A percentile compares a stretch with the other conserved stretches of the same genome.
phyloP scores from a whole-genome alignment of 2,329 filamentous ascomycete genomes.

The Onygena corvina region DNA sequence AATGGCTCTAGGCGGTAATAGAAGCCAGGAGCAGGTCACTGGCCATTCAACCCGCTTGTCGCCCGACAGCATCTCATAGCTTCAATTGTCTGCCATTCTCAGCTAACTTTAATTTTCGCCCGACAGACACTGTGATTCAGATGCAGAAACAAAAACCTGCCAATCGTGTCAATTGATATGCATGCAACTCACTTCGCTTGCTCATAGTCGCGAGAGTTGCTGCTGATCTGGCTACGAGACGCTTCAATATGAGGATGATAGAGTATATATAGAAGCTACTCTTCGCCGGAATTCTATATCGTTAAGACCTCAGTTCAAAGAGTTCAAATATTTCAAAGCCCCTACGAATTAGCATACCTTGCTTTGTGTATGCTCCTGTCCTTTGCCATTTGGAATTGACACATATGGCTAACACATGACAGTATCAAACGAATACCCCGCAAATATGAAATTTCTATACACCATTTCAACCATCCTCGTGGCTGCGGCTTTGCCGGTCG shows the following conservation, averaged over 20 bases:
- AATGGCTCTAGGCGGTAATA: background rate
- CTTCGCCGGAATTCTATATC: background rate
- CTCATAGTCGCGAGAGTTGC: background rate
- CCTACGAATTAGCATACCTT: background rate
- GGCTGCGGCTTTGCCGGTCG: background rate
- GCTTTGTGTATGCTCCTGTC: background rate
- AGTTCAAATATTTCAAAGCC: background rate
- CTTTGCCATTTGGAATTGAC: background rate
- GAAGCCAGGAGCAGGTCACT: background rate
- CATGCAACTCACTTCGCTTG: background rate
- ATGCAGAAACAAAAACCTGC: background rate
- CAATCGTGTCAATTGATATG: background rate
- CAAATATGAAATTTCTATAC: background rate
- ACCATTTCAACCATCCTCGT: background rate
- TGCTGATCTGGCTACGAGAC: background rate
- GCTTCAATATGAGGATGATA: background rate
- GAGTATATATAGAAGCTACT: background rate
- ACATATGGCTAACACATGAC: background rate
- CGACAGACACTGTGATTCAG: background rate
- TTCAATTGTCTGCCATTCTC: background rate
- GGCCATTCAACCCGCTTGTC: background rate
- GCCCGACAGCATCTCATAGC: background rate
- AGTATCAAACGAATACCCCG: background rate
- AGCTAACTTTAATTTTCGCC: background rate
- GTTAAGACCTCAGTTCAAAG: background rate